phyloP scores from a whole-genome alignment of 345 rosid genomes.

The Sonneratia alba region DNA sequence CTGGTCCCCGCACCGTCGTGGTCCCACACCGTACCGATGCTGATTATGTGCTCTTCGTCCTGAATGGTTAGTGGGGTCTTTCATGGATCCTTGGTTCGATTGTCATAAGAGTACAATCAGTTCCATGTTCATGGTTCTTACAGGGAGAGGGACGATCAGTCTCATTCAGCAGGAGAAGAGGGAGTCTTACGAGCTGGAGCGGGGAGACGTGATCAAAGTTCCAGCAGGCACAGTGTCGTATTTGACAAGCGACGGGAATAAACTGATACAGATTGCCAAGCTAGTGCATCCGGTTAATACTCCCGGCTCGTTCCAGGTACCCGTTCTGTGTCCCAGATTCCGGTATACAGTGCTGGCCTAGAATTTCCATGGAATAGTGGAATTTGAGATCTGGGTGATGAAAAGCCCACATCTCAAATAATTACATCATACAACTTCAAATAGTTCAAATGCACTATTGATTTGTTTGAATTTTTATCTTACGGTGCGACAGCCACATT shows the following conservation, averaged over 20 bases:
- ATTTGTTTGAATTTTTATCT: neutral
- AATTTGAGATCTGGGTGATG: too few relatives aligned
- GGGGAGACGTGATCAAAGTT: slow-evolving; percentile 32
- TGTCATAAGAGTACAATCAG: neutral
- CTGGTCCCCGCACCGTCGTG: slow-evolving; percentile 30
- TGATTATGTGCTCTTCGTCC: slow-evolving; percentile 20
- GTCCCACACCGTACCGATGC: slow-evolving; percentile 39
- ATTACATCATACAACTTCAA: too few relatives aligned
- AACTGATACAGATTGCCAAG: slow-evolving; percentile 22
- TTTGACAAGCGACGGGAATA: slow-evolving; percentile 16
- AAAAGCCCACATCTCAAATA: too few relatives aligned
- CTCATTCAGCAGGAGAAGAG: slow-evolving; percentile 21
- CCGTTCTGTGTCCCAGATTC: neutral
- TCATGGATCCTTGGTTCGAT: neutral
- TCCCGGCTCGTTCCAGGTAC: slow-evolving; percentile 28
- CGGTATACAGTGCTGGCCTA: neutral
- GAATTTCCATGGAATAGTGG: too few relatives aligned
- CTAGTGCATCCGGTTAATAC: slow-evolving; percentile 22
- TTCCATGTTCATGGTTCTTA: neutral
- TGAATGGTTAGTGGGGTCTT: slow-evolving; percentile 20
- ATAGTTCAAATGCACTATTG: too few relatives aligned
- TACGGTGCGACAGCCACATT: slow-evolving; percentile 16
- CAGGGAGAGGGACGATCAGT: slow-evolving; percentile 27
- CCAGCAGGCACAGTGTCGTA: slow-evolving; percentile 27
- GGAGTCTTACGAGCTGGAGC: slow-evolving; percentile 21